Base-by-base conservation (phyloP, 768 basidiomycete genomes). In the Tulasnella calospora region DNA sequence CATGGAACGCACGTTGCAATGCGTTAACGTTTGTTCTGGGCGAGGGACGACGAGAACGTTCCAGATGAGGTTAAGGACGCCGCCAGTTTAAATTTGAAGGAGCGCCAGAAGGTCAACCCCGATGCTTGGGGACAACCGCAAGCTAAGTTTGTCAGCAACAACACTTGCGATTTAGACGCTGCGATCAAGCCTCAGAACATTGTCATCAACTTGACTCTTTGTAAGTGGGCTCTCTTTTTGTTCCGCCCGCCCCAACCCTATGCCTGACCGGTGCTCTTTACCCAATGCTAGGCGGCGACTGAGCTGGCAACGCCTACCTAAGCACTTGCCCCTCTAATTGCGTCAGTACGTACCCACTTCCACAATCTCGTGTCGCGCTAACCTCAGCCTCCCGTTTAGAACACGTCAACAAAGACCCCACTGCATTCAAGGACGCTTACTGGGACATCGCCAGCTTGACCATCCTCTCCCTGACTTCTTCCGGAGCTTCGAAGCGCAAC, bases 331-430 rank as follows among this genome's bases (percentile, higher is more conserved):
- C 78, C 0, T 47, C 76, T 8, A 77, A 69, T 36, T 82, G 81
- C 73, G 79, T 79, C 44, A 77, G 79, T 80, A 46, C 35, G 71
- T 80, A 71, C 71, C 12, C 41, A 40, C 38, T 10, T n/a, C n/a
- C n/a, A n/a, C 38, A 40, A 40, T 10, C 38, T 36, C 17, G 12
- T 23, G 38, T 3, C 38, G 38, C 35, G n/a, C 41, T 36, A 15
- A 23, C 15, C 17, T 9, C 41, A 3, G 9, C 5, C 71, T 15
- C 35, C 1, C 51, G 33, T 74, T 17, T 35, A 82, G 81, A 78
- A 67, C 80, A 79, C 71, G 82, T 82, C 35, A 78, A 82, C 75
- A 80, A 81, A 73, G 81, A 80, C 74, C 82, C 82, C 17, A 27
- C 38, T 8, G 79, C 79, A 7, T 82, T 82, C 76, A 51, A 41